These are phyloP conservation scores for Emmonsiellopsis sp. DNA, from an alignment of 2,329 filamentous ascomycete species.

Conservation along the genomic window DNA sequence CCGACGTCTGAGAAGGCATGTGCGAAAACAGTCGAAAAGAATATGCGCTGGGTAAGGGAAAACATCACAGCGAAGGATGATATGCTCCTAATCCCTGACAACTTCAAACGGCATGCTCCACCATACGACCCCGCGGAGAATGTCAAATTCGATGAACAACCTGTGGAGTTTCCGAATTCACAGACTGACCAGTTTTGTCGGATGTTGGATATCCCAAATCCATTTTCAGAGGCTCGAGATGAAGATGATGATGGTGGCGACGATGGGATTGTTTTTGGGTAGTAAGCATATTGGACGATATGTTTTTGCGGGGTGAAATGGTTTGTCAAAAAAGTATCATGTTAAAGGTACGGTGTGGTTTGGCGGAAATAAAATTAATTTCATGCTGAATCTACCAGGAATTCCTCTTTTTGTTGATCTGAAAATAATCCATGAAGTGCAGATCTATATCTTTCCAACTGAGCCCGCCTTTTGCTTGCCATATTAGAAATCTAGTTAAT, in stretches of 20 bases:
- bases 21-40: background rate
- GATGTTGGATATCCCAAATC: constrained; percentile 65
- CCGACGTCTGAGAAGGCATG: constrained; percentile 48
- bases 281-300: background rate
- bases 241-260: constrained; percentile 45
- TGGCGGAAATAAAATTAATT: too few species aligned
- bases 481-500: too few species aligned
- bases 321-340: too few species aligned
- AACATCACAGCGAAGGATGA: constrained; percentile 54
- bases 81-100: constrained; percentile 61
- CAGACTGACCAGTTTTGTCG: constrained; percentile 74
- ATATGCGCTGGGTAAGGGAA: constrained; percentile 60
- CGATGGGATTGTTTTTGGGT: background rate
- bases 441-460: too few species aligned
- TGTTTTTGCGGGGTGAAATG: too few species aligned
- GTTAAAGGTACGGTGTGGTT: too few species aligned
- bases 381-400: too few species aligned
- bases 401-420: too few species aligned
- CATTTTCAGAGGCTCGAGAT: constrained; percentile 61
- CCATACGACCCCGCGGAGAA: constrained; percentile 23
- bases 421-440: too few species aligned
- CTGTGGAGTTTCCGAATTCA: constrained; percentile 73
- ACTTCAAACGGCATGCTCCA: constrained; percentile 58
- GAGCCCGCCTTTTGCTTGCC: too few species aligned
- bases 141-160: constrained; percentile 51